Evolutionary conservation across 306 rosid genomes (phyloP).

Genomic region (Gastrolobium bilobum): DNA sequence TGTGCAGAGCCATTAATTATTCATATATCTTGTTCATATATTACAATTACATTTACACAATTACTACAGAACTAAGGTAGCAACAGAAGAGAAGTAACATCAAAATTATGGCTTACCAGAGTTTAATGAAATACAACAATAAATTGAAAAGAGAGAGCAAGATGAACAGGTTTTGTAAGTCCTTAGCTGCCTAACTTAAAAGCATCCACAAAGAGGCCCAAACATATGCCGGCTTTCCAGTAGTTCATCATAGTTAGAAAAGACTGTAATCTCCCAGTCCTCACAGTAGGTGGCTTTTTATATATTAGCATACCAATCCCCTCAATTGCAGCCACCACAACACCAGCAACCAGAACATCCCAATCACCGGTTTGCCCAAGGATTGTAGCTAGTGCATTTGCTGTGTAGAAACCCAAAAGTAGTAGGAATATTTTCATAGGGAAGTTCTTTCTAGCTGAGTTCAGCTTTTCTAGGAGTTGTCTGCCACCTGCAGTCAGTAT

Average conservation of each 20-base stretch:
- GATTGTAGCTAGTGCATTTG: slow-evolving; percentile 95
- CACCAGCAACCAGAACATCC: slow-evolving; percentile 97
- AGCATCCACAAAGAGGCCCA: slow-evolving; percentile 98
- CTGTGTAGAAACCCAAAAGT: slow-evolving; percentile 98
- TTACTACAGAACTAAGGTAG: slow-evolving; percentile 28
- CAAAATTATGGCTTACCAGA: slow-evolving; percentile 41
- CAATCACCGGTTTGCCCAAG: slow-evolving; percentile 98
- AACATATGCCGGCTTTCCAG: slow-evolving; percentile 99
- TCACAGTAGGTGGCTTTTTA: slow-evolving; percentile 64
- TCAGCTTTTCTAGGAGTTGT: slow-evolving; percentile 85
- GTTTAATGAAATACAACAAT: slow-evolving; percentile 26
- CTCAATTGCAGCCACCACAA: slow-evolving; percentile 94
- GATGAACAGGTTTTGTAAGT: slow-evolving; percentile 1
- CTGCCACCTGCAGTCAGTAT: slow-evolving; percentile 85
- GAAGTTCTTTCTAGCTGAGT: slow-evolving; percentile 82
- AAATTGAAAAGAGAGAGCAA: slow-evolving; percentile 12
- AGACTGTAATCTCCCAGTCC: slow-evolving; percentile 75
- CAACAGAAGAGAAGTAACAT: slow-evolving; percentile 5
- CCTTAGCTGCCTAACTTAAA: slow-evolving; percentile 89
- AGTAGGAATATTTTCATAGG: slow-evolving; percentile 91
- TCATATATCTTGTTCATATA: slow-evolving; percentile 34
- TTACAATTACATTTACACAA: slow-evolving; percentile 42
- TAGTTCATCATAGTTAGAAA: slow-evolving; percentile 80
- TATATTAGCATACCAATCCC: slow-evolving; percentile 96
- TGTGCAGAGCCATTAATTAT: slow-evolving; percentile 6